Evolutionary conservation across 2,329 filamentous ascomycete genomes (phyloP).

Genomic region (Clarireedia monteithiana): DNA sequence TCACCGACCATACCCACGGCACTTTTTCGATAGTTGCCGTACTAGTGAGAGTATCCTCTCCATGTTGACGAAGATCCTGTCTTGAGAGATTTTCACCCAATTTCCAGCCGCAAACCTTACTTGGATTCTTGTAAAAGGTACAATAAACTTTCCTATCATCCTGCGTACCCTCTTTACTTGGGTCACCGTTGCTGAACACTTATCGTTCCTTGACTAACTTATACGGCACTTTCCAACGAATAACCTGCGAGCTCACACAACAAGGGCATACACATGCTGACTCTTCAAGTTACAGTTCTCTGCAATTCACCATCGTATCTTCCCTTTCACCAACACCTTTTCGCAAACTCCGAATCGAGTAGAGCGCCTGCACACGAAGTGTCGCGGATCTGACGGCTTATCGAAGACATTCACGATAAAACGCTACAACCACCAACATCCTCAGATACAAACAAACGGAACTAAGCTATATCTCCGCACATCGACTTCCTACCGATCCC

Average conservation of each 20-base stretch:
- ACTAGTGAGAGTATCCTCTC: not conserved
- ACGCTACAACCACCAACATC: not conserved
- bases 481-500: not conserved
- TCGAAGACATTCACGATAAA: not conserved
- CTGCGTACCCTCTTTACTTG: too few relatives aligned
- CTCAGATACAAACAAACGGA: not conserved
- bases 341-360: not conserved
- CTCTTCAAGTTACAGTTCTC: not conserved
- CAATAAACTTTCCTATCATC: too few relatives aligned
- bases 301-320: not conserved
- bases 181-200: not conserved
- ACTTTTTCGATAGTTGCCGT: not conserved
- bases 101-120: not conserved
- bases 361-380: not conserved
- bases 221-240: not conserved
- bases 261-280: not conserved
- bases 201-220: not conserved
- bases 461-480: not conserved
- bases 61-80: conserved; percentile 1
- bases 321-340: too few relatives aligned
- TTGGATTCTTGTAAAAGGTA: not conserved
- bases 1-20: not conserved
- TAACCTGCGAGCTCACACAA: not conserved
- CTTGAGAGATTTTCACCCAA: not conserved
- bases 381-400: not conserved